Evolutionary conservation across 352 stramenopile genomes (phyloP).

Genomic region (Phytophthora fragariae): DNA sequence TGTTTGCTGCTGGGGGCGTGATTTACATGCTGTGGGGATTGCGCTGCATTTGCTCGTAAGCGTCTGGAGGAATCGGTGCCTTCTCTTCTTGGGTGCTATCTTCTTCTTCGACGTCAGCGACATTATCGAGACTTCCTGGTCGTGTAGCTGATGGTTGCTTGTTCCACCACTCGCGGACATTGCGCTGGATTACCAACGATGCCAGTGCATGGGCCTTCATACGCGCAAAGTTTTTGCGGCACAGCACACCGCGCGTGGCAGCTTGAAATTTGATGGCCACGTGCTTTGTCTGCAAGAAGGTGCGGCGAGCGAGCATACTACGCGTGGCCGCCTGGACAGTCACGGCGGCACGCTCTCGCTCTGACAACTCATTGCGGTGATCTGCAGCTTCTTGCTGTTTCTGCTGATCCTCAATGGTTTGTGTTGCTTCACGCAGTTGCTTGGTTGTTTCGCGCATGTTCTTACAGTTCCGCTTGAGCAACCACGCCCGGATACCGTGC

Average conservation of each 20-base stretch:
- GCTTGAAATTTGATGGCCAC: conserved; percentile 89
- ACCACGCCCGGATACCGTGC: conserved; percentile 87
- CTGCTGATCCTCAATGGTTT: conserved; percentile 68
- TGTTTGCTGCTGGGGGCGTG: not conserved
- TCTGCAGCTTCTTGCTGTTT: conserved; percentile 49
- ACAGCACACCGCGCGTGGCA: conserved; percentile 81
- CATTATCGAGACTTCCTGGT: conserved; percentile 23
- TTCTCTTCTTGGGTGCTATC: conserved; percentile 21
- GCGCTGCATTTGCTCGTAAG: conserved; percentile 13
- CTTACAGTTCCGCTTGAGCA: conserved; percentile 89
- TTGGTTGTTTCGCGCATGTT: conserved; percentile 91
- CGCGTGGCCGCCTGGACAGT: conserved; percentile 88
- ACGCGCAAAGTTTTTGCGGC: conserved; percentile 86
- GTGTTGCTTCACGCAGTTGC: conserved; percentile 76
- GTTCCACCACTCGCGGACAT: conserved; percentile 87
- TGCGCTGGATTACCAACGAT: conserved; percentile 87
- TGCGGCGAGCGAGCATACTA: conserved; percentile 83
- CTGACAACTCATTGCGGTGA: conserved; percentile 40
- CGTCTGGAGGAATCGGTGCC: conserved; percentile 1
- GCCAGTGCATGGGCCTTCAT: conserved; percentile 88
- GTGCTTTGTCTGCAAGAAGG: conserved; percentile 87
- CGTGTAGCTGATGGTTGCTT: conserved; percentile 54
- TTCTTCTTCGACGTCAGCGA: conserved; percentile 10
- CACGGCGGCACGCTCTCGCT: conserved; percentile 79
- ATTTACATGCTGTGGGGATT: conserved; percentile 23